Percentiles rank a stretch among this genome's conserved stretches.
phyloP scores from a whole-genome alignment of 2,329 filamentous ascomycete species.

The Beauveria rudraprayagi region DNA sequence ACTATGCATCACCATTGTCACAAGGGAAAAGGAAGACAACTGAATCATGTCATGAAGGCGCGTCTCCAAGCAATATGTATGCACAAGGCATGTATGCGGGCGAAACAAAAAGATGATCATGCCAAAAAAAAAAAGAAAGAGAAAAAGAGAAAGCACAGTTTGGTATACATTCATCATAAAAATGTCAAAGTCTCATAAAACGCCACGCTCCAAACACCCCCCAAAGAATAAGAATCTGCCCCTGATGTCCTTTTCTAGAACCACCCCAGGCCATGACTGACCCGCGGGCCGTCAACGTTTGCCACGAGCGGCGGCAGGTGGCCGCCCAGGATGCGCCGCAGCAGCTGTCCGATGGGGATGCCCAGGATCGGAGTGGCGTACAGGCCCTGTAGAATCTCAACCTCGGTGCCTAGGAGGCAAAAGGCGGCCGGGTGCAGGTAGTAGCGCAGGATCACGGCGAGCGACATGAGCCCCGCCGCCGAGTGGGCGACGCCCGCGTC shows the following conservation, averaged over 20 bases:
- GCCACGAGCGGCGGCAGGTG: background rate
- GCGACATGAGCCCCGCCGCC: slow-evolving; percentile 7
- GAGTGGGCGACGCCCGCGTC: slow-evolving; percentile 6
- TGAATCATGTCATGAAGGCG: background rate
- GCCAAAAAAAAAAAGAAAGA: too few relatives aligned
- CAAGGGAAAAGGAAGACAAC: too few relatives aligned
- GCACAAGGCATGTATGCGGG: too few relatives aligned
- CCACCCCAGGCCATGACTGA: slow-evolving; percentile 5
- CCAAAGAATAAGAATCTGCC: background rate
- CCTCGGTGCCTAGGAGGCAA: slow-evolving; percentile 3
- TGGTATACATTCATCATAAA: background rate
- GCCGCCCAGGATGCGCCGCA: background rate
- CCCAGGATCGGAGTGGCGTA: background rate
- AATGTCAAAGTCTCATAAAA: background rate
- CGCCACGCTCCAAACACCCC: background rate
- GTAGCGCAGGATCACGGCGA: slow-evolving; percentile 6
- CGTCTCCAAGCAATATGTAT: background rate
- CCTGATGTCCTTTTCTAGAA: background rate
- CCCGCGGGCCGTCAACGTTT: background rate
- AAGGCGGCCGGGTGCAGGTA: slow-evolving; percentile 6
- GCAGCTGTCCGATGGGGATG: slow-evolving; percentile 3
- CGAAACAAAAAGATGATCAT: too few relatives aligned
- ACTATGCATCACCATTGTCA: too few relatives aligned
- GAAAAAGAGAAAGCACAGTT: too few relatives aligned
- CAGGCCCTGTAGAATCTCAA: slow-evolving; percentile 1